Evolutionary conservation across 2,329 filamentous ascomycete species (phyloP).

Genomic region (Fusarium sp.): DNA sequence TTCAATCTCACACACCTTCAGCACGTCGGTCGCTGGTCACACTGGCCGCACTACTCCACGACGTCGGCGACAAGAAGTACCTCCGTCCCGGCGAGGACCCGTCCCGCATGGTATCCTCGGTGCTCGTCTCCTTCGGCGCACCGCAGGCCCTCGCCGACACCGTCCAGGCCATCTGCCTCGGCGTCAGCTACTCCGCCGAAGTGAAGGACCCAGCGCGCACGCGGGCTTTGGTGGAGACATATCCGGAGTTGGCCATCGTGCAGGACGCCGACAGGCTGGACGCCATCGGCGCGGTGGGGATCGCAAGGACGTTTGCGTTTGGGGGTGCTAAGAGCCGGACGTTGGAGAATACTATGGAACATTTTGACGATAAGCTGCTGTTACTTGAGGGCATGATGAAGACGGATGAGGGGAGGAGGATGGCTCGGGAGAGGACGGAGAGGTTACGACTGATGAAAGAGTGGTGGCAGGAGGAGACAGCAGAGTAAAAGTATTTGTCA

Average conservation of each 20-base stretch:
- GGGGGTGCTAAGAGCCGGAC: slow-evolving; percentile 73
- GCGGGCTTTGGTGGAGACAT: slow-evolving; percentile 68
- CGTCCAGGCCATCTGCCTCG: slow-evolving; percentile 79
- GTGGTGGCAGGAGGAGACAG: slow-evolving; percentile 70
- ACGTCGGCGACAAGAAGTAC: slow-evolving; percentile 91
- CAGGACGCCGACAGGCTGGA: slow-evolving; percentile 96
- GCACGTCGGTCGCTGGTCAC: slow-evolving; percentile 66
- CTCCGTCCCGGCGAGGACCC: slow-evolving; percentile 68
- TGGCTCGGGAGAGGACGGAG: slow-evolving; percentile 67
- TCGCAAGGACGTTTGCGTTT: slow-evolving; percentile 75
- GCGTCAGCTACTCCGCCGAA: slow-evolving; percentile 85
- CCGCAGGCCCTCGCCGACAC: slow-evolving; percentile 69
- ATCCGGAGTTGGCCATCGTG: slow-evolving; percentile 78
- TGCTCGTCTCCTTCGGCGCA: slow-evolving; percentile 71
- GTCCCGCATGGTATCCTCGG: slow-evolving; percentile 66
- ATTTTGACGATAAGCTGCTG: slow-evolving; percentile 83
- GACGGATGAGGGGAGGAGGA: slow-evolving; percentile 65
- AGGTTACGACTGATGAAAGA: slow-evolving; percentile 65
- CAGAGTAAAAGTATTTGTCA: slow-evolving; percentile 10
- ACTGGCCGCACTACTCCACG: slow-evolving; percentile 83
- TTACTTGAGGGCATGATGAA: slow-evolving; percentile 75
- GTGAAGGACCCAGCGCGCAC: slow-evolving; percentile 73
- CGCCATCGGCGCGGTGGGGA: slow-evolving; percentile 87
- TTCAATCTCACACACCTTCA: slow-evolving; percentile 65
- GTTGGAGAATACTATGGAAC: slow-evolving; percentile 75